Base-by-base conservation (phyloP, 1,284 basidiomycete genomes). In the Naganishia sp. region DNA sequence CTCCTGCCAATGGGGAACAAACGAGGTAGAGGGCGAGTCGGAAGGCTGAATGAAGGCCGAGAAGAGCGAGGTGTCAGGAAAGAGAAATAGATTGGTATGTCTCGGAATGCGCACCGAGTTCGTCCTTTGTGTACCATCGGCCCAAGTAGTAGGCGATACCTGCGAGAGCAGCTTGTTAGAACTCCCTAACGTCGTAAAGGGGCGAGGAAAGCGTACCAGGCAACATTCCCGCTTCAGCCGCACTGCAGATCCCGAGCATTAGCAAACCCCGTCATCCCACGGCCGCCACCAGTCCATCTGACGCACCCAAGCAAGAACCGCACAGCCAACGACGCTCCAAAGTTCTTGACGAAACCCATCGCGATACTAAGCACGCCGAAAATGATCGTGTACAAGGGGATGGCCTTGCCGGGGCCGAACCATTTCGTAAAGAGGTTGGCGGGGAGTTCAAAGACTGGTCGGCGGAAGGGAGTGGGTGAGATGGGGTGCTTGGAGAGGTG, bases 291-390 rank as follows among this genome's bases (percentile, higher is more conserved):
- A 43, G 39, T 11, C 13, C 7, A 7, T 13, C 3, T 1, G 1
- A 50, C 58, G 32, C 5, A 61, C 58, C 77, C 77, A 23, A 78
- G 72, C 18, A 76, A 55, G 68, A 77, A 76, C 0, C 77, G 73
- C 0, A 77, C 74, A 2, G 72, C 74, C n/a, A 62, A 67, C 32
- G 61, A 56, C 10, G 66, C 21, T 10, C 61, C 66, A 11, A 67
- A 43, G 31, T 52, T 63, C 18, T 46, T 63, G 15, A 67, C 55
- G 28, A 67, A 67, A 4, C 61, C 61, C 49, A 58, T 67, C 31
- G 60, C 46, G 47, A 67, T 67, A 55, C 61, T 64, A 13, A 67
- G 23, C 6, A 64, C 25, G 9, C 66, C 66, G 17, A 67, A 67
- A 47, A 64, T 13, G 62, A 67, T 58, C 1, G 66, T 67, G 55